phyloP scores from a whole-genome alignment of 23 red algal genomes.

The Gracilaria vermiculophylla region DNA sequence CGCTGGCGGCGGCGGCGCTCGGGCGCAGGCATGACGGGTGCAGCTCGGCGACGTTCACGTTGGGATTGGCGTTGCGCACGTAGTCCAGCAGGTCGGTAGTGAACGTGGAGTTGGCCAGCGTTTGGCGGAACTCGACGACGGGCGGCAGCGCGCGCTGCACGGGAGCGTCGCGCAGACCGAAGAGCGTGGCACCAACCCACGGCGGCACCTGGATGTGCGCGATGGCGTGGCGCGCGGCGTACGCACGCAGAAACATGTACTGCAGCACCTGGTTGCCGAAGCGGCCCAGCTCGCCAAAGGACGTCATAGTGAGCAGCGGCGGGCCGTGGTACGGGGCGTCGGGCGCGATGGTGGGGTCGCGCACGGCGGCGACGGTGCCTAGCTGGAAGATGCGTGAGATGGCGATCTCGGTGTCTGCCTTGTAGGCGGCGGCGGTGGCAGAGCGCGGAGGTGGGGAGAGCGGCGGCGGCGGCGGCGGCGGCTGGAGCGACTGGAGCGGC shows the following conservation, averaged over 20 bases:
- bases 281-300: slow-evolving; percentile 95
- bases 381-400: slow-evolving; percentile 90
- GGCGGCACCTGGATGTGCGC: slow-evolving; percentile 82
- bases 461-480: too few species aligned
- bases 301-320: slow-evolving; percentile 84
- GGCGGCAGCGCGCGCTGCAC: slow-evolving; percentile 80
- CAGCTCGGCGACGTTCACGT: slow-evolving; percentile 66
- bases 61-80: slow-evolving; percentile 75
- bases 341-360: slow-evolving; percentile 69
- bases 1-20: neutral
- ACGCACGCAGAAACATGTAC: slow-evolving; percentile 88
- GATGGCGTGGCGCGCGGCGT: slow-evolving; percentile 39
- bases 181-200: slow-evolving; percentile 87
- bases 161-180: slow-evolving; percentile 63
- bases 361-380: slow-evolving; percentile 55
- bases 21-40: neutral
- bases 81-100: slow-evolving; percentile 94
- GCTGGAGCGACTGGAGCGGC: neutral
- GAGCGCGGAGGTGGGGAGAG: too few species aligned
- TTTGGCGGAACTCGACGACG: slow-evolving; percentile 74
- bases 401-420: slow-evolving; percentile 91
- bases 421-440: slow-evolving; percentile 67
- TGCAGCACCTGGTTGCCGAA: slow-evolving; percentile 98
- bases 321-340: slow-evolving; percentile 85
- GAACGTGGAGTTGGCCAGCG: slow-evolving; percentile 97